phyloP scores from a whole-genome alignment of 208 protist genomes.

The Perkinsela sp. region DNA sequence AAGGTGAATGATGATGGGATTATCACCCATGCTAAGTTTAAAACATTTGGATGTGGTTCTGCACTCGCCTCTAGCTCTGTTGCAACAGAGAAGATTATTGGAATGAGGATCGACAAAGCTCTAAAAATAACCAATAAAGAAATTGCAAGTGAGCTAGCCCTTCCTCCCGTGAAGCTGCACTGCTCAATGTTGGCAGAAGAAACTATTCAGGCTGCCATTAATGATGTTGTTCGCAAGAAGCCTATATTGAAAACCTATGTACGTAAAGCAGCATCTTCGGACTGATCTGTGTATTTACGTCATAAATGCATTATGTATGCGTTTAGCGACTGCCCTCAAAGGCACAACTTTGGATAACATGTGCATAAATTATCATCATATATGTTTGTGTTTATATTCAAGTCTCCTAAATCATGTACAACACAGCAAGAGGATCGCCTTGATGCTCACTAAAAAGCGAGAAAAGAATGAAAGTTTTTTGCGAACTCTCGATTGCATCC shows the following conservation, averaged over 20 bases:
- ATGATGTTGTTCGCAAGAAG: conserved; percentile 82
- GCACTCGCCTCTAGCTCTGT: conserved; percentile 89
- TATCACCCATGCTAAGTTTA: conserved; percentile 84
- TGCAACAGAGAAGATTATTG: conserved; percentile 87
- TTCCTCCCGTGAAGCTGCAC: conserved; percentile 98
- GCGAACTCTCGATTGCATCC: no score
- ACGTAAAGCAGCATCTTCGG: not conserved
- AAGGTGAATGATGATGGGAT: conserved; percentile 63
- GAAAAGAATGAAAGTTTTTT: no score
- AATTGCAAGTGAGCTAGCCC: conserved; percentile 86
- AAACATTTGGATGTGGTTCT: conserved; percentile 97
- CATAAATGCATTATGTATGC: no score
- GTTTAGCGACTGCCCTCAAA: no score
- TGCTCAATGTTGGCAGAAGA: conserved; percentile 96
- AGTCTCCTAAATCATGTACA: no score
- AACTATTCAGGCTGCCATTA: conserved; percentile 88
- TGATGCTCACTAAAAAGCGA: no score
- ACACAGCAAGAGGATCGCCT: no score
- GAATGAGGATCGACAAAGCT: conserved; percentile 86
- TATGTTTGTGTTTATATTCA: no score
- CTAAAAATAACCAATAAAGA: conserved; percentile 85
- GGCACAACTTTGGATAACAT: no score
- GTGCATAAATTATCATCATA: no score
- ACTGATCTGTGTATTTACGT: no score
- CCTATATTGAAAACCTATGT: conserved; percentile 62